Conservation (phyloP, 225 moss, liverwort and hornwort species). For the Pleurozium schreberi region DNA sequence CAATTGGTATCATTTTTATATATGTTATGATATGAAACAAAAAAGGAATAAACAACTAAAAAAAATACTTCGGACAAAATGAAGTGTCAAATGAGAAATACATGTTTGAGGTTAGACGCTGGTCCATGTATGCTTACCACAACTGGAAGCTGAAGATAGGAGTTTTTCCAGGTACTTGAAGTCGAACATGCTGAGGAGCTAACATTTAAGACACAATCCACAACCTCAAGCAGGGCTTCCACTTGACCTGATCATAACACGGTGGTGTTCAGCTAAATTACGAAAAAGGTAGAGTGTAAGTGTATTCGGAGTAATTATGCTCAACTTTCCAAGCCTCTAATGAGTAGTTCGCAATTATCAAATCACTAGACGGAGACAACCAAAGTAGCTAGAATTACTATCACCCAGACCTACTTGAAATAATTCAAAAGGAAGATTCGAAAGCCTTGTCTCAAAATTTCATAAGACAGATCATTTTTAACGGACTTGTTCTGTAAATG, state of each 20-base stretch:
- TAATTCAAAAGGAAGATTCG: not conserved
- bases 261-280: not conserved
- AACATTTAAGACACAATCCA: constrained; percentile 60
- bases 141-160: constrained; percentile 56
- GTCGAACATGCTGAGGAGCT: constrained; percentile 13
- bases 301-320: not conserved
- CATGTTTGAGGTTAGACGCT: not conserved
- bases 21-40: not conserved
- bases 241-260: constrained; percentile 31
- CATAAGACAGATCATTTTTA: not conserved
- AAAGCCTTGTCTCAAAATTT: not conserved
- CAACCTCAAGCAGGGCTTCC: constrained; percentile 30
- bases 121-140: constrained; percentile 29
- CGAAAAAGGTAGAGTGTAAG: not conserved
- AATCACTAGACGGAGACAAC: not conserved
- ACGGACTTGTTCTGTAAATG: not conserved
- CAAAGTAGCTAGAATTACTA: not conserved
- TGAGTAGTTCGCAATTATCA: not conserved
- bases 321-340: not conserved
- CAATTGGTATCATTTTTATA: not conserved
- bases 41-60: not conserved
- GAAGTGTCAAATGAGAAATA: not conserved
- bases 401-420: not conserved
- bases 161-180: constrained; percentile 8
- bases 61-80: not conserved